Evolutionary conservation across 2,329 filamentous ascomycete species (phyloP).

Genomic region (Fusarium pseudonygamai): DNA sequence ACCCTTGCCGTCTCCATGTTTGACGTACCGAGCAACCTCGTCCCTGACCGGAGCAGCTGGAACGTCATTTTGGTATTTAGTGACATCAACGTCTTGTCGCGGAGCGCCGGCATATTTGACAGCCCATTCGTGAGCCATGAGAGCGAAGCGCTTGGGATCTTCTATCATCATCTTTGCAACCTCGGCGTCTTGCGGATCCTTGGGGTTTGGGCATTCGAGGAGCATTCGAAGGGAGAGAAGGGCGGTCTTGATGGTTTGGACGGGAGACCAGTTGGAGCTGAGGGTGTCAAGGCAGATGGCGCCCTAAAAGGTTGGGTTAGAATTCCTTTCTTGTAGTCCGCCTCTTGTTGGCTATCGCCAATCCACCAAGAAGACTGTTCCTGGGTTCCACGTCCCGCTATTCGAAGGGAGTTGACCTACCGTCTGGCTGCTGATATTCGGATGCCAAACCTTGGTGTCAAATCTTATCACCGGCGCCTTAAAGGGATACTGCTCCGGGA

Average conservation of each 20-base stretch:
- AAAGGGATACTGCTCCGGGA: constrained; percentile 92
- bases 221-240: constrained; percentile 93
- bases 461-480: constrained; percentile 92
- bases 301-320: constrained; percentile 66
- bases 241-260: constrained; percentile 95
- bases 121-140: constrained; percentile 90
- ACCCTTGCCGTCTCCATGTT: background rate
- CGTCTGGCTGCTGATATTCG: constrained; percentile 93
- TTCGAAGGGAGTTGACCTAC: constrained; percentile 59
- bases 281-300: constrained; percentile 97
- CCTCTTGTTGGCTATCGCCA: background rate
- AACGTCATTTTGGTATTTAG: constrained; percentile 60
- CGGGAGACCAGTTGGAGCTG: constrained; percentile 89
- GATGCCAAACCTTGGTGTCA: constrained; percentile 94
- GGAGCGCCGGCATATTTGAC: constrained; percentile 84
- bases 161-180: constrained; percentile 90
- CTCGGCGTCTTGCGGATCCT: constrained; percentile 95
- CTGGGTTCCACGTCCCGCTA: background rate
- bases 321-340: background rate
- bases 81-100: constrained; percentile 49
- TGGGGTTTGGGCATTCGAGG: constrained; percentile 91
- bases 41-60: constrained; percentile 46
- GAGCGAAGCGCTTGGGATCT: constrained; percentile 80
- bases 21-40: constrained; percentile 44
- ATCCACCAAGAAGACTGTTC: background rate